Evolutionary conservation across 2,329 filamentous ascomycete species (phyloP), one percentile per base, ranked within the genome.

Genomic region (Sporothrix phasma): DNA sequence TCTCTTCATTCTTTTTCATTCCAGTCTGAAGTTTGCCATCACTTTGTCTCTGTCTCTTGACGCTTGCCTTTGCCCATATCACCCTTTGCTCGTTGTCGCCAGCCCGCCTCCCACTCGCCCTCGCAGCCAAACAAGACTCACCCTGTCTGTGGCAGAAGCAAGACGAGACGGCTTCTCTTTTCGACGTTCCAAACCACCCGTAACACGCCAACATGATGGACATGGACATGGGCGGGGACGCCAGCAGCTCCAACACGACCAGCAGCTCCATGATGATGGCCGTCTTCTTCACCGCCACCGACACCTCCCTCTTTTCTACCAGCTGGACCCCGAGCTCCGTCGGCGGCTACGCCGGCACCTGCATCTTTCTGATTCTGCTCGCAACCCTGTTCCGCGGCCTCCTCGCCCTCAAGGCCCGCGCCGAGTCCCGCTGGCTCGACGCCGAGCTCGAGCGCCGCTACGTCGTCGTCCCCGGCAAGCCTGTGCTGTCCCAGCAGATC

Each of bases 311-410:
- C 66, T 85, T 78, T 75, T 87, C 89, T 17, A 73, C 76, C 24
- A 74, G 79, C 61, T 97, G 92, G 91, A 88, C 88, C 2, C 93
- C 93, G 5, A 76, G 73, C 31, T 86, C 78, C 41, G 78, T 81
- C 5, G 90, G 88, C 69, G 78, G 82, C 66, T 97, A 97, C 75
- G 91, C 90, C 1, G 93, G 86, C 64, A 96, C 91, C 31, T 96
- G 93, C 79, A 89, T 97, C 74, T 97, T 97, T 77, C 82, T 97
- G 65, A 86, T 96, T 73, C 70, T 88, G 51, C 85, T 97, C 61
- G 87, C 86, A 66, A 79, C 87, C 66, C 71, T 88, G 64, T 86
- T 88, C 71, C 88, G 92, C 61, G 76, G 80, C 22, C 79, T 96
- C 17, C 77, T 93, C 60, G 92, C 92, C 2, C 79, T 84, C 70